phyloP scores from a whole-genome alignment of 1,284 basidiomycete species.

The Vanrija humicola region DNA sequence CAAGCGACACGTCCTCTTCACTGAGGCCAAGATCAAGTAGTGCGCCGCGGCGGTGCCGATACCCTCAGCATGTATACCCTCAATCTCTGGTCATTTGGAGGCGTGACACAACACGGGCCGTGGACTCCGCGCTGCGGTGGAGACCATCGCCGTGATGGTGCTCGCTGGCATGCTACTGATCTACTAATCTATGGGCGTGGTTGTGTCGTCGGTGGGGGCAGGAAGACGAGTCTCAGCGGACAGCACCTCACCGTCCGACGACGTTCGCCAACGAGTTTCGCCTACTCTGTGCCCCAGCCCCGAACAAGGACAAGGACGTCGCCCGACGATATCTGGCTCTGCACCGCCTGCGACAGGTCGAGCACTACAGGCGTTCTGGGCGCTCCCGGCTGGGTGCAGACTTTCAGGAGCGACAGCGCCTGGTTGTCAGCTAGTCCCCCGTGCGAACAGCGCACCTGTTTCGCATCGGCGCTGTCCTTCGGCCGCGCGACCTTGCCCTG shows the following conservation, averaged over 20 bases:
- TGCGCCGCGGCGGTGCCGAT: not conserved
- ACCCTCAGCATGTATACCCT: constrained; percentile 20
- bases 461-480: not conserved
- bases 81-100: not conserved
- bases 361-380: constrained; percentile 6
- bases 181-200: too few relatives aligned
- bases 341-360: constrained; percentile 17
- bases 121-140: too few relatives aligned
- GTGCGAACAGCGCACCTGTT: not conserved
- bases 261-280: too few relatives aligned
- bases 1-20: constrained; percentile 67
- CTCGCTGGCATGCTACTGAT: too few relatives aligned
- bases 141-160: too few relatives aligned
- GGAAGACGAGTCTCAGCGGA: too few relatives aligned
- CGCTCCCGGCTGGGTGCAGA: constrained; percentile 11
- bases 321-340: constrained; percentile 17
- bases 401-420: constrained; percentile 15
- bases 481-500: constrained; percentile 13
- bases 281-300: constrained; percentile 4
- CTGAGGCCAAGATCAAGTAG: constrained; percentile 61
- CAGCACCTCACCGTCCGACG: too few relatives aligned
- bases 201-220: too few relatives aligned
- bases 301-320: constrained; percentile 23
- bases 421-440: constrained; percentile 5
- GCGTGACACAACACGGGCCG: too few relatives aligned